A percentile compares a stretch with the other conserved stretches of the same genome.
phyloP scores from a whole-genome alignment of 176 grass and related monocot genomes.

The Chloris gayana region DNA sequence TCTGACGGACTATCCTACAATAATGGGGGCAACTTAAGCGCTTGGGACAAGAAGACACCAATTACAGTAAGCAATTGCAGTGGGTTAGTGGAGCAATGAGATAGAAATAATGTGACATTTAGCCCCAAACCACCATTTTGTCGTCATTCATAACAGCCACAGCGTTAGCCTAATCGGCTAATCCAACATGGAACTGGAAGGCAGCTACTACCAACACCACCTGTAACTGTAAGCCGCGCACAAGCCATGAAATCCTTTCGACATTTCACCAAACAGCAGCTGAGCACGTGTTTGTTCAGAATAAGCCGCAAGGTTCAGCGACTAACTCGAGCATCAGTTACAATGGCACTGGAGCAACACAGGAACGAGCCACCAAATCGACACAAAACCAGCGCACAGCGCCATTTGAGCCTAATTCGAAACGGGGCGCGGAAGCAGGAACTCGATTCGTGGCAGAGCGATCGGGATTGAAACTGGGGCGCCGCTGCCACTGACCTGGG shows the following conservation, averaged over 20 bases:
- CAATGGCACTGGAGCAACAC: slow-evolving; percentile 6
- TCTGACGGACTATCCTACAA: background rate
- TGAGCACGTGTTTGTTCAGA: background rate
- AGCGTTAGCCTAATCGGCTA: background rate
- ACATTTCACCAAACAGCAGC: slow-evolving; percentile 21
- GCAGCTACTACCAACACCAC: slow-evolving; percentile 6
- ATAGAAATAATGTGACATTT: background rate
- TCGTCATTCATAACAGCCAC: background rate
- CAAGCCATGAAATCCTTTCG: background rate
- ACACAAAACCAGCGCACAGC: background rate
- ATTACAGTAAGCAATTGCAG: background rate
- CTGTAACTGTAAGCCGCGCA: no score
- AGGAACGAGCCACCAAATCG: no score
- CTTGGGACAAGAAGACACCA: background rate
- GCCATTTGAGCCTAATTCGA: background rate
- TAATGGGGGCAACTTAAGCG: background rate
- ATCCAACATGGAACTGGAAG: background rate
- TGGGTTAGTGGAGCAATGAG: background rate
- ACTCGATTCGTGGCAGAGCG: background rate
- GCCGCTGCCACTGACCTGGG: slow-evolving; percentile 44
- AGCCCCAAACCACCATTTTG: background rate
- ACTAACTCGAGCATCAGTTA: background rate
- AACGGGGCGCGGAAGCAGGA: background rate
- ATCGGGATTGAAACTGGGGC: background rate
- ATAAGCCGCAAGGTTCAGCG: background rate